phyloP scores from a whole-genome alignment of 371 early-diverging fungal species.

The Fennellomyces sp. region DNA sequence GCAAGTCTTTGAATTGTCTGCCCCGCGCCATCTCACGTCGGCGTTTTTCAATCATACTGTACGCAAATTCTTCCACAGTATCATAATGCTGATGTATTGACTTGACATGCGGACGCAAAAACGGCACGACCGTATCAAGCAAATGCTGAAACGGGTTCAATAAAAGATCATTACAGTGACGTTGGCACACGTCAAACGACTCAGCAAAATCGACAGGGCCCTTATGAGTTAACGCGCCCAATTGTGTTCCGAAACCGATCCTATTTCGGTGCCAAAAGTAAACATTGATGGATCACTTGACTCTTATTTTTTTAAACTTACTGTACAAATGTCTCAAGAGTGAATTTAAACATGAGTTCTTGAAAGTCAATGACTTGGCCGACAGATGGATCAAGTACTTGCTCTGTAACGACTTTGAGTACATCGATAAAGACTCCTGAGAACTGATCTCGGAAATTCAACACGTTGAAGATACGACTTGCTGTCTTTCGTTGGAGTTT shows the following conservation, averaged over 20 bases:
- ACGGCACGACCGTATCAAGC: too few relatives aligned
- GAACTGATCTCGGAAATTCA: slow-evolving; percentile 63
- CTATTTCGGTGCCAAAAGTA: slow-evolving; percentile 5
- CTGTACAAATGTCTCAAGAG: slow-evolving; percentile 59
- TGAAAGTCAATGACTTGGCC: slow-evolving; percentile 54
- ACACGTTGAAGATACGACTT: slow-evolving; percentile 61
- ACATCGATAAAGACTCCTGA: slow-evolving; percentile 42
- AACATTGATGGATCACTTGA: too few relatives aligned
- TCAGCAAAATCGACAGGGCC: too few relatives aligned
- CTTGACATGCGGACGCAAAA: too few relatives aligned
- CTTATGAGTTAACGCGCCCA: too few relatives aligned
- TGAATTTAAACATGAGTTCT: slow-evolving; percentile 58
- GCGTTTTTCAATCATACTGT: slow-evolving; percentile 41
- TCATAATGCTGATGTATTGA: too few relatives aligned
- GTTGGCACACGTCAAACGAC: too few relatives aligned
- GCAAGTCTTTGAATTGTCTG: slow-evolving; percentile 54
- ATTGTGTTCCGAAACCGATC: slow-evolving; percentile 50
- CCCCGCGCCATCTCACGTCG: slow-evolving; percentile 38
- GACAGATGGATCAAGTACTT: slow-evolving; percentile 38
- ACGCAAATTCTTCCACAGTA: too few relatives aligned
- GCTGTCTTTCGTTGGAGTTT: slow-evolving; percentile 62
- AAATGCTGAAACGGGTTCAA: too few relatives aligned
- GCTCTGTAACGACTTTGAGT: slow-evolving; percentile 20
- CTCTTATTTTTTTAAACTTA: too few relatives aligned
- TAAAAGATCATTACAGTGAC: too few relatives aligned